Percentiles rank a stretch among this genome's conserved stretches.
These are phyloP conservation scores for Termitomyces sp. DNA, from an alignment of 768 basidiomycete species.

Conservation along the genomic window DNA sequence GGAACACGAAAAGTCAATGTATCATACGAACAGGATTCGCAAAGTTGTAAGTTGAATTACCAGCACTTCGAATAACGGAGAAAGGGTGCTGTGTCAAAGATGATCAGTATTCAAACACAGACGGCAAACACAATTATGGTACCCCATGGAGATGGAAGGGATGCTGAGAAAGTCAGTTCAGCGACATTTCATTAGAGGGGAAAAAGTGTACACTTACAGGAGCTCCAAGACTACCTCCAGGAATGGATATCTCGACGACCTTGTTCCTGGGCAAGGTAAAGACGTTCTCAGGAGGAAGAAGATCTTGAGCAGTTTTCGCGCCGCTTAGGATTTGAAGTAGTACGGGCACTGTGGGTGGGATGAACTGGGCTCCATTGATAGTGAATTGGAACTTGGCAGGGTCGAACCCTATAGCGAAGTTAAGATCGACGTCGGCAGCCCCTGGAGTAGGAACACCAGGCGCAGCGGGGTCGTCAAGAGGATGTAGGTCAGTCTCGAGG, in stretches of 20 bases:
- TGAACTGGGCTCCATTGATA: constrained; percentile 26
- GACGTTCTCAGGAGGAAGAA: constrained; percentile 44
- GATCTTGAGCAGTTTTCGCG: constrained; percentile 33
- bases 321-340: constrained; percentile 58
- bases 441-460: constrained; percentile 11
- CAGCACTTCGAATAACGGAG: constrained; percentile 30
- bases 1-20: no score
- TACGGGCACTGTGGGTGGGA: constrained; percentile 40
- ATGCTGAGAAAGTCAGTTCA: background rate
- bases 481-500: constrained; percentile 19
- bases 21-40: background rate
- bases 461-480: constrained; percentile 6
- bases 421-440: constrained; percentile 17
- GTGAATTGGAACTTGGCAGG: constrained; percentile 11
- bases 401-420: constrained; percentile 17
- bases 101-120: background rate
- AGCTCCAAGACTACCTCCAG: constrained; percentile 25
- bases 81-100: constrained; percentile 26
- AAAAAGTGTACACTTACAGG: constrained; percentile 16
- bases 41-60: constrained; percentile 24
- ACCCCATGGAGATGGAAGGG: constrained; percentile 1
- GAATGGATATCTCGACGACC: constrained; percentile 37
- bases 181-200: background rate
- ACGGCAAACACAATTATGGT: background rate
- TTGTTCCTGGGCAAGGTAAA: constrained; percentile 40